Conservation (phyloP, 2,329 filamentous ascomycete species). For the Alternaria viburni region DNA sequence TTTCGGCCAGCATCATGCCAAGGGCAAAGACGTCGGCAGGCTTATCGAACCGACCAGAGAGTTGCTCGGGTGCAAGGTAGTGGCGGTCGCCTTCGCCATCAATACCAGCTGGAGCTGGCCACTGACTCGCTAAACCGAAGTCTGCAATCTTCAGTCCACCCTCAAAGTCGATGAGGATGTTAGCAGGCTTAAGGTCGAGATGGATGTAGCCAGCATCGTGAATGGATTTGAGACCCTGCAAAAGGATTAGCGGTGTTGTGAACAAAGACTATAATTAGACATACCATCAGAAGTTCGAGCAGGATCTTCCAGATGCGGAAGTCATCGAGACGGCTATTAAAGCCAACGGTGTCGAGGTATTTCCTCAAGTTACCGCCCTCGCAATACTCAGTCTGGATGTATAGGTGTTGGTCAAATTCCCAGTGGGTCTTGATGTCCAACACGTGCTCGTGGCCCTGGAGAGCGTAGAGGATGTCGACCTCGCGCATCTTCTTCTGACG, state of each 20-base stretch:
- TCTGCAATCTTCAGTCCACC: slow-evolving; percentile 85
- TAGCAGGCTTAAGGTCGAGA: slow-evolving; percentile 84
- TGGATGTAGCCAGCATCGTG: slow-evolving; percentile 88
- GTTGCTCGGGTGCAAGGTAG: slow-evolving; percentile 93
- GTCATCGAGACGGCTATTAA: slow-evolving; percentile 87
- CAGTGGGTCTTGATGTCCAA: slow-evolving; percentile 84
- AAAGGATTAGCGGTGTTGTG: slow-evolving; percentile 29
- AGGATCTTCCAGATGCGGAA: slow-evolving; percentile 99
- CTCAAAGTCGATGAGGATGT: slow-evolving; percentile 81
- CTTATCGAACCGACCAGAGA: slow-evolving; percentile 85
- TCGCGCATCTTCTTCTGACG: slow-evolving; percentile 85
- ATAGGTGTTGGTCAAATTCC: slow-evolving; percentile 84
- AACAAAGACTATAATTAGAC: slow-evolving; percentile 41
- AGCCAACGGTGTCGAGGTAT: slow-evolving; percentile 82
- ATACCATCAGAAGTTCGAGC: slow-evolving; percentile 81
- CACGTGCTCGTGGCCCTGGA: slow-evolving; percentile 83
- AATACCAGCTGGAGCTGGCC: slow-evolving; percentile 76
- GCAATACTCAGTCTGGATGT: slow-evolving; percentile 97
- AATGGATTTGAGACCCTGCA: slow-evolving; percentile 84
- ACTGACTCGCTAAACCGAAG: slow-evolving; percentile 80
- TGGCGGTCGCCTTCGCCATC: slow-evolving; percentile 95
- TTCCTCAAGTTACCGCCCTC: slow-evolving; percentile 89
- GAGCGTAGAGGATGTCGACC: slow-evolving; percentile 76
- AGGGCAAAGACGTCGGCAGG: slow-evolving; percentile 93
- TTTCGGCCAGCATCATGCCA: slow-evolving; percentile 92